A percentile compares a stretch with the other conserved stretches of the same genome.
phyloP scores from a whole-genome alignment of 345 rosid genomes.

The sweet orange (Citrus sinensis) region DNA sequence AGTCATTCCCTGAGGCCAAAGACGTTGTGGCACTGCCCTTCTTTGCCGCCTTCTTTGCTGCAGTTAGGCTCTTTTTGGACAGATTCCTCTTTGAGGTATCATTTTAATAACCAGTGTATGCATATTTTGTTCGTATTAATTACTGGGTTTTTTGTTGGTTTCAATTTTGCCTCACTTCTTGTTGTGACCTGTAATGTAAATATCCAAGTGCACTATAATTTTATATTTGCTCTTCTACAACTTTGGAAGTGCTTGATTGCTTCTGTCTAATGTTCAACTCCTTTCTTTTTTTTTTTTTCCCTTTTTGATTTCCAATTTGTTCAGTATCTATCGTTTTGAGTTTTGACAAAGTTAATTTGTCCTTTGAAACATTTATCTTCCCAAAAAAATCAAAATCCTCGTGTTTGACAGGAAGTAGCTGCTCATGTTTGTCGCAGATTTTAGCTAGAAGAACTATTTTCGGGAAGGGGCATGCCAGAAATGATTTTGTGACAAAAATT shows the following conservation, averaged over 20 bases:
- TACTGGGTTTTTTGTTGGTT: not conserved
- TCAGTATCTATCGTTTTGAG: slow-evolving; percentile 9
- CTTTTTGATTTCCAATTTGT: slow-evolving; percentile 11
- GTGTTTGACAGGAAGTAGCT: not conserved
- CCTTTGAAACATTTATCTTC: not conserved
- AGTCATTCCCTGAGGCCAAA: slow-evolving; percentile 32
- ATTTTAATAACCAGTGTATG: not conserved
- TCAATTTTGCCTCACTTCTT: not conserved
- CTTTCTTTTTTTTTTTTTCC: no score
- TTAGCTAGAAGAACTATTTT: slow-evolving; percentile 53
- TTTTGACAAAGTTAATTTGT: not conserved
- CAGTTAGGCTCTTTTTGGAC: slow-evolving; percentile 39
- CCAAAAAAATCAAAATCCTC: no score
- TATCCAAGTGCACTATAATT: not conserved
- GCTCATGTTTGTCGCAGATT: slow-evolving; percentile 43
- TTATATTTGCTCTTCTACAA: not conserved
- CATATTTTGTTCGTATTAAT: not conserved
- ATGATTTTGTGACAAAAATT: slow-evolving; percentile 33
- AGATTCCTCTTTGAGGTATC: slow-evolving; percentile 43
- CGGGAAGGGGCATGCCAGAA: slow-evolving; percentile 36
- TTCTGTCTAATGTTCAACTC: not conserved
- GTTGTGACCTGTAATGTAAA: not conserved
- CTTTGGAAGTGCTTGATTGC: not conserved
- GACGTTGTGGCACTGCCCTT: slow-evolving; percentile 35
- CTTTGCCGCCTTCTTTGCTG: slow-evolving; percentile 36